Evolutionary conservation across 164 flowering plant genomes (phyloP), one percentile per base, ranked within the genome.

Genomic region (Piper betle): DNA sequence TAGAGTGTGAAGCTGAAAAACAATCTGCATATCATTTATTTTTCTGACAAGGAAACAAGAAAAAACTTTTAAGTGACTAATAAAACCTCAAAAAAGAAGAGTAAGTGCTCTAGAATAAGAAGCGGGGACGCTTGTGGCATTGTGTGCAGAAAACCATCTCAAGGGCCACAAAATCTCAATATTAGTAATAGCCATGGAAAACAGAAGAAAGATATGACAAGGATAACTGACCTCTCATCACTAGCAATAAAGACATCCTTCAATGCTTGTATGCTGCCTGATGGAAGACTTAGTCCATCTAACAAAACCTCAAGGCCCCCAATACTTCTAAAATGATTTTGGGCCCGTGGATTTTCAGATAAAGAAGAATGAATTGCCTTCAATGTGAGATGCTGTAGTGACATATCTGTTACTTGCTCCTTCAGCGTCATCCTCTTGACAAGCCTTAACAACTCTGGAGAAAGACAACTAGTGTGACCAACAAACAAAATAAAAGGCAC

Each of bases 221-320:
- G n/a, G 62, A 56, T 18, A 55, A 57, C 50, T 25, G 69, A 84
- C 87, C 93, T 74, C 56, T 75, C 75, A 7, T 59, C 66, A 60
- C 69, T 72, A 41, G 57, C 57, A 63, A 43, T 43, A 60, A 64
- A 58, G 16, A 63, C 43, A 66, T 62, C 70, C 52, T 71, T 73
- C 60, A 69, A 58, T 20, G 53, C 60, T 41, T 74, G 73, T 46
- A 69, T 72, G 59, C 72, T 72, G 59, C 58, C 73, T 61, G 89
- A 83, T 50, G 82, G 77, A 74, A 87, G 71, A 25, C 82, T 89
- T 62, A 86, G 81, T 63, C 88, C 96, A 79, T 93, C 99, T 80
- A 90, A 74, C 54, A 93, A 75, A 77, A 90, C 99, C 74, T 93
- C 99, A 65, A 90, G 88, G 60, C 99, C 97, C 41, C 99, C 99